Evolutionary conservation across 305 asterid species (phyloP).

Genomic region (Fraxinus platypoda): DNA sequence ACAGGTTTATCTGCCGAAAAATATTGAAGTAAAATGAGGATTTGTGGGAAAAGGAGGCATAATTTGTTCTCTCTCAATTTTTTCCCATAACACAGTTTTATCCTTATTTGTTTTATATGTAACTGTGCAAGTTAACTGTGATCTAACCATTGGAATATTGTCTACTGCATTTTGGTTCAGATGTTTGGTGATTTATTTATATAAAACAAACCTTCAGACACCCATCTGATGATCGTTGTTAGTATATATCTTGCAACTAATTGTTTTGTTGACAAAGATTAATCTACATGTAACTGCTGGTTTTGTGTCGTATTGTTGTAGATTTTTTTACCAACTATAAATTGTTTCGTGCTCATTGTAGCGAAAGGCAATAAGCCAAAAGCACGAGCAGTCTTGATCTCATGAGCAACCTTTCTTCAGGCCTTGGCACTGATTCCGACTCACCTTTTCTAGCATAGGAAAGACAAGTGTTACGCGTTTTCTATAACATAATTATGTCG

Average conservation of each 20-base stretch:
- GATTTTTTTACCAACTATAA: too few relatives aligned
- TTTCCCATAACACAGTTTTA: background rate
- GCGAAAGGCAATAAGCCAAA: too few relatives aligned
- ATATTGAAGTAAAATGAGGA: slow-evolving; percentile 33
- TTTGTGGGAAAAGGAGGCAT: background rate
- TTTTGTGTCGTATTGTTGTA: background rate
- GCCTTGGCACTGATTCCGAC: too few relatives aligned
- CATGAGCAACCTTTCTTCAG: too few relatives aligned
- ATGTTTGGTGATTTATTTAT: background rate
- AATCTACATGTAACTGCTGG: background rate
- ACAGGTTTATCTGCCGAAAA: slow-evolving; percentile 63
- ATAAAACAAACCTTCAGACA: background rate
- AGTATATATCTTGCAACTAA: background rate
- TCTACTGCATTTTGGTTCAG: background rate
- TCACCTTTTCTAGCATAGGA: too few relatives aligned
- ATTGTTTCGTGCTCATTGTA: too few relatives aligned
- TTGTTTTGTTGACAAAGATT: background rate
- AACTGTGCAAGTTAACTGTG: background rate
- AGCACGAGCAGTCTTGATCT: too few relatives aligned
- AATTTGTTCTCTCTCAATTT: background rate
- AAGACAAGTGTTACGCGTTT: too few relatives aligned
- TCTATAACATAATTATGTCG: too few relatives aligned
- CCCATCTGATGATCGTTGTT: background rate
- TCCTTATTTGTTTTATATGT: background rate
- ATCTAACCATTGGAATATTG: background rate